Evolutionary conservation across 177 flowering plant genomes (phyloP).

Genomic region (Vitis hybrid): DNA sequence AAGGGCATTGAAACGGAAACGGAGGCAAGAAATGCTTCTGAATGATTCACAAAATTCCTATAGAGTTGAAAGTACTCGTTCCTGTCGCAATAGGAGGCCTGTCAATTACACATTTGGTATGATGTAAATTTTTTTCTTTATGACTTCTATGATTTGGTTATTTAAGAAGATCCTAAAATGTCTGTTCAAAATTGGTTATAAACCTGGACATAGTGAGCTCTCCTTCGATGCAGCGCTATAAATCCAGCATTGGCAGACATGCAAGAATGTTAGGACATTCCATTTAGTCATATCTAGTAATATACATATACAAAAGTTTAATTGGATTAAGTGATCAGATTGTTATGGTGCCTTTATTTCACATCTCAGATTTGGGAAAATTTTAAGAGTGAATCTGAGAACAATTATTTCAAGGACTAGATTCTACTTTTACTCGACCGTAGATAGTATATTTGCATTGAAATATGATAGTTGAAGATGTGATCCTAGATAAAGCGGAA

Average conservation of each 20-base stretch:
- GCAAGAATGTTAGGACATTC: not conserved
- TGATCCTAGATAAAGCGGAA: no score
- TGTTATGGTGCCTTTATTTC: no score
- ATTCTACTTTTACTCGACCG: no score
- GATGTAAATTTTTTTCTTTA: conserved; percentile 1
- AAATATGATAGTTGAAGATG: no score
- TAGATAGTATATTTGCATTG: no score
- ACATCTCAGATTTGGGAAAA: no score
- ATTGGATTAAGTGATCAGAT: no score
- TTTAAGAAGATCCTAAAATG: not conserved
- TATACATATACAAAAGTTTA: no score
- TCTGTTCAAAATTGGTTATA: not conserved
- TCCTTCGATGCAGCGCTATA: not conserved
- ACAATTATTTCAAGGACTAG: no score
- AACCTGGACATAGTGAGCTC: not conserved
- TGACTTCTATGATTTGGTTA: not conserved
- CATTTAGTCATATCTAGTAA: not conserved
- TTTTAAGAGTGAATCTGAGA: no score
- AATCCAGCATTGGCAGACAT: not conserved
- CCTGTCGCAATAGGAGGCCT: conserved; percentile 59
- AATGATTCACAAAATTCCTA: conserved; percentile 27
- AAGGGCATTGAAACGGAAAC: conserved; percentile 43
- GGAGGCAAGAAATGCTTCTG: conserved; percentile 43
- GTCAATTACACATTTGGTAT: conserved; percentile 75
- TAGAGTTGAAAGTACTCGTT: conserved; percentile 34